These are phyloP conservation scores for Leptographium galeiforme DNA, from an alignment of 2,329 filamentous ascomycete genomes.

Conservation along the genomic window DNA sequence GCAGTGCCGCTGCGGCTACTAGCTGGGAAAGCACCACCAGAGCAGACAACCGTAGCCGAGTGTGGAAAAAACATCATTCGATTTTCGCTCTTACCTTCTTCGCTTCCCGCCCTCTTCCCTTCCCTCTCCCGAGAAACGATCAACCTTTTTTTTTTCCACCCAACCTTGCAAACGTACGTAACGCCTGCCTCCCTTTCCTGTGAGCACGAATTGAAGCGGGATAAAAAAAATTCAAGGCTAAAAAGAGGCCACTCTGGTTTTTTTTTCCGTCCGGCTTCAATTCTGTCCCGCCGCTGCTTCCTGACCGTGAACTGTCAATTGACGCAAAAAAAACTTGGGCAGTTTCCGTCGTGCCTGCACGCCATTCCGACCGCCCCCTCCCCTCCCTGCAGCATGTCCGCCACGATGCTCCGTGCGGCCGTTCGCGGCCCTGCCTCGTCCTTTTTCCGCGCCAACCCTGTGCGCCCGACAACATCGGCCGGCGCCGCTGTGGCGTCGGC, in stretches of 20 bases:
- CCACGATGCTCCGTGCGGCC: slow-evolving; percentile 56
- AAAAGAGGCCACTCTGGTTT: too few relatives aligned
- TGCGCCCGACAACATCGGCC: slow-evolving; percentile 32
- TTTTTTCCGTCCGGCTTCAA: background rate
- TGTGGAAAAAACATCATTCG: slow-evolving; percentile 13
- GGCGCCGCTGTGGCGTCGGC: slow-evolving; percentile 36
- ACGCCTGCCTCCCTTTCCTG: background rate
- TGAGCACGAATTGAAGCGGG: background rate
- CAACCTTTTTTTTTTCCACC: background rate
- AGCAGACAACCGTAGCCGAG: slow-evolving; percentile 5
- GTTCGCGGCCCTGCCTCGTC: slow-evolving; percentile 50
- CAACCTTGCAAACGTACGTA: background rate
- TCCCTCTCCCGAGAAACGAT: background rate
- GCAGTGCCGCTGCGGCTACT: background rate
- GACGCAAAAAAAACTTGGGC: background rate
- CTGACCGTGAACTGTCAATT: too few relatives aligned
- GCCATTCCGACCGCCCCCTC: background rate
- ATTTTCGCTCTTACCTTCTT: slow-evolving; percentile 13
- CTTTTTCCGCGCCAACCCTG: slow-evolving; percentile 50
- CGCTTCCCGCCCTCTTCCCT: slow-evolving; percentile 4
- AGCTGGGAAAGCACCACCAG: background rate
- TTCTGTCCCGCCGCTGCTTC: background rate
- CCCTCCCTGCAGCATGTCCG: slow-evolving; percentile 25
- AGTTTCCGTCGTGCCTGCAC: background rate
- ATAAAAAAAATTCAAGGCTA: too few relatives aligned